A percentile compares a stretch with the other conserved stretches of the same genome.
Evolutionary conservation across 306 rosid genomes (phyloP).

Genomic region (Medicago arabica): DNA sequence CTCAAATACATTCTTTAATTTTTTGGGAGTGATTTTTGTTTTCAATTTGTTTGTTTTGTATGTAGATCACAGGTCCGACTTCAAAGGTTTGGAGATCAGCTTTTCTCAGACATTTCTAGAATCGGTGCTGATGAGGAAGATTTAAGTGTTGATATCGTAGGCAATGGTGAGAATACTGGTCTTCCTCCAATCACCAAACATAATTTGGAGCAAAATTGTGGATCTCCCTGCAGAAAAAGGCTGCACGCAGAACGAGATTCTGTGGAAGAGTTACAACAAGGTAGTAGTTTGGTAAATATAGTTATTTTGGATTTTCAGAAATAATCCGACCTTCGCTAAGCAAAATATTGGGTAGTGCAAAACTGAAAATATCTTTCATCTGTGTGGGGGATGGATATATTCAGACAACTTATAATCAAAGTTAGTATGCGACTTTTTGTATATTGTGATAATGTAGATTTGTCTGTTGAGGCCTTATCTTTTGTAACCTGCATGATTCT

Average conservation of each 20-base stretch:
- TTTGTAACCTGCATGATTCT: slow-evolving; percentile 21
- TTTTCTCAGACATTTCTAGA: slow-evolving; percentile 68
- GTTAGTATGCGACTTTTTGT: slow-evolving; percentile 13
- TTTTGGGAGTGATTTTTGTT: slow-evolving; percentile 5
- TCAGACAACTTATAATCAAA: not conserved
- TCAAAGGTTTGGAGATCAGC: slow-evolving; percentile 80
- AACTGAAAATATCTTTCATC: slow-evolving; percentile 3
- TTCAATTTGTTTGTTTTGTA: slow-evolving; percentile 40
- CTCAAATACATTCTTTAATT: slow-evolving; percentile 18
- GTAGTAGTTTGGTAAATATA: slow-evolving; percentile 43
- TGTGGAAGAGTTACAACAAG: slow-evolving; percentile 60
- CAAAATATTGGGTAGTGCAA: slow-evolving; percentile 27
- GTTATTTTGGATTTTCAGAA: slow-evolving; percentile 23
- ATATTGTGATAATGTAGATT: slow-evolving; percentile 18
- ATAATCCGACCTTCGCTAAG: slow-evolving; percentile 11
- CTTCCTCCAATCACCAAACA: slow-evolving; percentile 50
- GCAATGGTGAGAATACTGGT: slow-evolving; percentile 75
- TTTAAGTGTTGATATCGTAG: slow-evolving; percentile 71
- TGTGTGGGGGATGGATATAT: slow-evolving; percentile 27
- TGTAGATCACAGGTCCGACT: slow-evolving; percentile 82
- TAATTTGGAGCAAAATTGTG: slow-evolving; percentile 56
- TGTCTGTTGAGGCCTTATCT: slow-evolving; percentile 7
- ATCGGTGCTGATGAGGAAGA: slow-evolving; percentile 79
- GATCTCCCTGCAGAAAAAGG: slow-evolving; percentile 64
- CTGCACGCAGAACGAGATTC: slow-evolving; percentile 50